A percentile compares a stretch with the other conserved stretches of the same genome.
Conservation (phyloP, 1,139 yeast species). For the Pichia sp. region DNA sequence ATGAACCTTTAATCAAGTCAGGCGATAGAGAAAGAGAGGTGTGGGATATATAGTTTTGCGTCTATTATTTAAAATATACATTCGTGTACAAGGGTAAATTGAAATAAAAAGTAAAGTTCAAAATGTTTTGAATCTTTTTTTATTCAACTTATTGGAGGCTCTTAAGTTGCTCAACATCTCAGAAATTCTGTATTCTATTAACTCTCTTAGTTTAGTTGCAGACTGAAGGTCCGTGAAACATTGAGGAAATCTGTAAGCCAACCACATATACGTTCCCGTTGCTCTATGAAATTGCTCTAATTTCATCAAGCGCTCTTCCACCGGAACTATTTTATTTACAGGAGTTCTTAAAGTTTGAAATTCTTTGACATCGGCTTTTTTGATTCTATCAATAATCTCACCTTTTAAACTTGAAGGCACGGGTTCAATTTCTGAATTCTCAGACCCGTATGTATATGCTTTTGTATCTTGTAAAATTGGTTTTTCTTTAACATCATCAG, state of each 20-base stretch:
- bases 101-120: background rate
- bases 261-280: conserved; percentile 75
- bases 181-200: conserved; percentile 62
- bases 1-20: conserved; percentile 38
- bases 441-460: conserved; percentile 22
- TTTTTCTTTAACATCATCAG: conserved; percentile 15
- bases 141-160: conserved; percentile 22
- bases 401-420: conserved; percentile 26
- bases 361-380: conserved; percentile 19
- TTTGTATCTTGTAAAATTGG: conserved; percentile 16
- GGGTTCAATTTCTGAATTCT: conserved; percentile 26
- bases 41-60: conserved; percentile 24
- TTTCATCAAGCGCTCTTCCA: conserved; percentile 41
- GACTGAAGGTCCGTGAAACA: conserved; percentile 73
- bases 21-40: conserved; percentile 26
- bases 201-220: conserved; percentile 62
- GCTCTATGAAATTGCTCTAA: conserved; percentile 71
- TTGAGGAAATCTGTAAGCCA: conserved; percentile 81
- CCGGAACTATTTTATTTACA: conserved; percentile 29
- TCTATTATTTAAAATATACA: background rate
- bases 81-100: conserved; percentile 9
- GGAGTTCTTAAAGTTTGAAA: conserved; percentile 19
- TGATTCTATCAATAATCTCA: conserved; percentile 16
- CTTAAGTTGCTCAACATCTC: conserved; percentile 52
- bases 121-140: conserved; percentile 22